Conservation (phyloP, 2,329 filamentous ascomycete species). For the Venturiaceae sp. region DNA sequence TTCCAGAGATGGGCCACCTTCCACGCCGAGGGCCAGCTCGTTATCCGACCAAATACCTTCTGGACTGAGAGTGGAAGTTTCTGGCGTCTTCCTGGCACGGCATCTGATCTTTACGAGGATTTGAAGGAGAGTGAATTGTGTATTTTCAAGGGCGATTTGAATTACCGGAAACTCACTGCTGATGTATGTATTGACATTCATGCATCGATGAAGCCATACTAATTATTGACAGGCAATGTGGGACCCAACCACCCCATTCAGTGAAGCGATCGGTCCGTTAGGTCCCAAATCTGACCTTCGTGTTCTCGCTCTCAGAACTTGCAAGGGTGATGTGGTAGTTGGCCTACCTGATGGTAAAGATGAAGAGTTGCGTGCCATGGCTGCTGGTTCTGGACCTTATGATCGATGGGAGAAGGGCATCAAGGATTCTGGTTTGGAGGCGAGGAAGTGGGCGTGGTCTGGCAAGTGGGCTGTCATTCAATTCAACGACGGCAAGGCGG, state of each 20-base stretch:
- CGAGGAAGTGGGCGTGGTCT: constrained; percentile 86
- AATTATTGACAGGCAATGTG: constrained; percentile 51
- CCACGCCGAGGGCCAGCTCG: constrained; percentile 74
- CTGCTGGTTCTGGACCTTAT: constrained; percentile 61
- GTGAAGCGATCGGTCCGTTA: constrained; percentile 73
- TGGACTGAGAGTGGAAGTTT: constrained; percentile 86
- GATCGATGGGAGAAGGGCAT: constrained; percentile 20
- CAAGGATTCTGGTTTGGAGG: constrained; percentile 15
- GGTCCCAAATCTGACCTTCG: constrained; percentile 75
- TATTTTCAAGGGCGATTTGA: constrained; percentile 94
- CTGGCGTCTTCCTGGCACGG: constrained; percentile 70
- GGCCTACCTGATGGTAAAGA: constrained; percentile 75
- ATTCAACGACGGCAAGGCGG: constrained; percentile 58
- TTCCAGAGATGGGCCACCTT: constrained; percentile 73
- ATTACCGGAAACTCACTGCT: constrained; percentile 85
- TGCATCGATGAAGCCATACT: not conserved
- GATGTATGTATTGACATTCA: constrained; percentile 53
- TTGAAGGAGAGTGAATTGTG: constrained; percentile 77
- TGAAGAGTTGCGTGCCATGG: constrained; percentile 60
- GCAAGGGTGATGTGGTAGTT: constrained; percentile 94
- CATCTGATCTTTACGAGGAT: constrained; percentile 61
- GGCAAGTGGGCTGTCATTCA: constrained; percentile 96
- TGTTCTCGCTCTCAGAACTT: constrained; percentile 78
- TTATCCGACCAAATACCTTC: constrained; percentile 76
- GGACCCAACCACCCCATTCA: constrained; percentile 81